Evolutionary conservation across 1,139 yeast genomes (phyloP).

Genomic region (Hemisphaericaspora subhashii): DNA sequence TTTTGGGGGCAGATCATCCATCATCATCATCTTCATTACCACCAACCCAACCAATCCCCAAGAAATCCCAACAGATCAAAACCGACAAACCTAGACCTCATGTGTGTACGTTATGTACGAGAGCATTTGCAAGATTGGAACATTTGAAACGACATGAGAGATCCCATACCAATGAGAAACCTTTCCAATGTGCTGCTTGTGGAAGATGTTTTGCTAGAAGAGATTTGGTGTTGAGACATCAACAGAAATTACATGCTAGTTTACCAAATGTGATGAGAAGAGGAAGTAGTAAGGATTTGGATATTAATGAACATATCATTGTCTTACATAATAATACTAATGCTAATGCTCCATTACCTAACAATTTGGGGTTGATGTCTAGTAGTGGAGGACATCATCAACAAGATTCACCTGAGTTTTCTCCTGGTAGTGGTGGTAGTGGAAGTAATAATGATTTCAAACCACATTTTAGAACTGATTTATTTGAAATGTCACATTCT

Average conservation of each 20-base stretch:
- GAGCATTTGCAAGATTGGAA: slow-evolving; percentile 94
- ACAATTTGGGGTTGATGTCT: slow-evolving; percentile 5
- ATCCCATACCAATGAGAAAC: slow-evolving; percentile 95
- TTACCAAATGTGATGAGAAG: slow-evolving; percentile 26
- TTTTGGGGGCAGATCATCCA: too few species aligned
- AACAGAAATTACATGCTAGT: slow-evolving; percentile 39
- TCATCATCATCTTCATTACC: too few species aligned
- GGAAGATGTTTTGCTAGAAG: slow-evolving; percentile 52
- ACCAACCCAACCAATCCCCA: slow-evolving; percentile 70
- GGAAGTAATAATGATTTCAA: slow-evolving; percentile 3
- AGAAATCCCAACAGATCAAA: slow-evolving; percentile 78
- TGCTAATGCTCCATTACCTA: slow-evolving; percentile 46
- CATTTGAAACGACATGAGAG: slow-evolving; percentile 93
- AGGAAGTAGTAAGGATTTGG: slow-evolving; percentile 18
- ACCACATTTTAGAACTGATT: slow-evolving; percentile 25
- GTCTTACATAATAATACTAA: slow-evolving; percentile 45
- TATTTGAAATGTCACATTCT: slow-evolving; percentile 16
- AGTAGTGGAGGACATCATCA: background rate
- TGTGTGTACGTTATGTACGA: slow-evolving; percentile 86
- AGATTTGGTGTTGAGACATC: slow-evolving; percentile 49
- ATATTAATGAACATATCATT: slow-evolving; percentile 39
- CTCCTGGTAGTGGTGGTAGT: background rate
- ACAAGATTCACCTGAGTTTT: slow-evolving; percentile 4
- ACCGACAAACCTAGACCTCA: slow-evolving; percentile 93
- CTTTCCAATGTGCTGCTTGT: slow-evolving; percentile 63